Base-by-base conservation (phyloP, 106 monocot species). In the Dioscorea dumetorum region DNA sequence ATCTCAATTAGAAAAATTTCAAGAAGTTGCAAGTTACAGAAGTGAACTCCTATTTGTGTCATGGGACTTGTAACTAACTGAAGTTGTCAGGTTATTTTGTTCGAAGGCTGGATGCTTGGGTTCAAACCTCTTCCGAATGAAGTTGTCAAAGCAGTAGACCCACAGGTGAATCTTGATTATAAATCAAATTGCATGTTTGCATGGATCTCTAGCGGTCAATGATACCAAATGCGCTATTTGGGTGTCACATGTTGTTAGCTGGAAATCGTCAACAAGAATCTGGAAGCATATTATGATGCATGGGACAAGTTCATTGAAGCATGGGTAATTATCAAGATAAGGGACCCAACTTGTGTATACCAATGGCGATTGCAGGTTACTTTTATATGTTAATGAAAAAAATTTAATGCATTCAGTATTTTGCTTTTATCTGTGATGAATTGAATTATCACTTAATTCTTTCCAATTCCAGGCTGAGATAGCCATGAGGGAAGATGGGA, bases 21-120 rank as follows among this genome's bases (percentile, higher is more conserved):
- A 41, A 41, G 3, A 41, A 41, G 41, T 41, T 41, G 41, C 10
- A 28, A 28, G 28, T 28, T 28, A 3, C 3, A 28, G 28, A 28
- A 28, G 28, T 3, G 3, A 28, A 28, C 28, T 28, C 28, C 28
- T 28, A 28, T 28, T n/a, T 28, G 28, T 3, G 28, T 28, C 28
- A 41, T 41, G 41, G 41, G 0, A 41, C 6, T 41, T 41, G 9
- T 41, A 41, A 10, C 41, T 41, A 8, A 41, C 41, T 41, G 41
- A 41, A 41, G 41, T 41, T 1, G 10, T 52, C 68, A 99, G 97
- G 92, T 92, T 74, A 77, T 93, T 75, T 50, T 99, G 52, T 90
- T 99, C 76, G 97, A 99, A 82, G 97, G 97, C 31, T 99, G 97
- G 97, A 99, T 99, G 97, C 97, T 99, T 75, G 97, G 97, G 21